Evolutionary conservation across 1,284 basidiomycete species (phyloP), one percentile per base, ranked within the genome.

Genomic region (Ganoderma resinaceum): DNA sequence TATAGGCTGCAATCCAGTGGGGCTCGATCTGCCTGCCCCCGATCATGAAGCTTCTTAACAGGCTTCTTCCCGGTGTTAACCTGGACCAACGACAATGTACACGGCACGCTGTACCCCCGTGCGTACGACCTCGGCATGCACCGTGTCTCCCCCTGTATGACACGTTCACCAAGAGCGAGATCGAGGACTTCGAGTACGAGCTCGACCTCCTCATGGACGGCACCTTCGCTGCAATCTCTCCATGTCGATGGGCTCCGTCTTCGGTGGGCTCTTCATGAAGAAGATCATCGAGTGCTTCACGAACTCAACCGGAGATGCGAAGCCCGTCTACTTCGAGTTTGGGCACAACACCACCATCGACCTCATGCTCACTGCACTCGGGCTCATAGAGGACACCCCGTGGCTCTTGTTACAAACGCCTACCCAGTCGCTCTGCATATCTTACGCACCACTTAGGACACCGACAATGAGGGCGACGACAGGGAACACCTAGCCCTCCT

Each of bases 311-410:
- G 78, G 68, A 43, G 73, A 78, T 60, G 80, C 81, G 18, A 67
- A 78, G 62, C 64, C 77, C 33, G 73, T 83, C 18, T 82, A 82
- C 75, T 76, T 87, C 62, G 83, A 87, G 74, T 86, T 86, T 71
- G 84, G 81, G 2, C 85, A 86, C 71, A 83, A 87, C 67, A 84
- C 81, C 6, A 85, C 81, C n/a, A 82, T 87, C 70, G 82, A 85
- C 70, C 65, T 83, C 38, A 80, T 81, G 35, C 73, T 86, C 52
- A 82, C 84, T 42, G 80, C 82, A 3, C 78, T 85, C 62, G 81
- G 81, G 0, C 76, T 85, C 9, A 83, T 81, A 33, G 80, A 81
- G 81, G 83, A 85, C 73, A 62, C 67, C 9, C 66, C 70, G 1
- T 76, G 78, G 37, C 78, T 84, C 59, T 72, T n/a, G n/a, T n/a